Conservation (phyloP, 2,329 filamentous ascomycete species). For the Clonostachys byssicola region DNA sequence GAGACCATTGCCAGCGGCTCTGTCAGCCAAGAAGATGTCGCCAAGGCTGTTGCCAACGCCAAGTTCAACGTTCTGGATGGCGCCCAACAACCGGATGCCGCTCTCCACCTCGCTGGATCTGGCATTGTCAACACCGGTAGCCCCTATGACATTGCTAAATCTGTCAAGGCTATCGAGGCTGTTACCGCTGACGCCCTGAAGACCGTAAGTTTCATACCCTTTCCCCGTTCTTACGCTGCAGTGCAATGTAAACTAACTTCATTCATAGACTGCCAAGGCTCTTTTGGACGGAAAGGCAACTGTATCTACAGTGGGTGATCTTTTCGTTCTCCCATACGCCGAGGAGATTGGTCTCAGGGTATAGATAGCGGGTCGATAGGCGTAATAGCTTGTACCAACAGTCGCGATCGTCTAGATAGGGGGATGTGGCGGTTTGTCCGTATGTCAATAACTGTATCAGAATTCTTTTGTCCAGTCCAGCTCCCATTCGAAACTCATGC, state of each 20-base stretch:
- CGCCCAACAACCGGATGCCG: constrained; percentile 72
- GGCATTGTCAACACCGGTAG: constrained; percentile 78
- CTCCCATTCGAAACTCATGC: constrained; percentile 2
- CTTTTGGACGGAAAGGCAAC: constrained; percentile 85
- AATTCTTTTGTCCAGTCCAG: constrained; percentile 24
- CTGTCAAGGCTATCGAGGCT: constrained; percentile 72
- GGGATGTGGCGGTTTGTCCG: constrained; percentile 24
- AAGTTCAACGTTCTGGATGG: constrained; percentile 89
- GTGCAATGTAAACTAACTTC: constrained; percentile 13
- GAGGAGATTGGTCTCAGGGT: constrained; percentile 92
- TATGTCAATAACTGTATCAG: constrained; percentile 43
- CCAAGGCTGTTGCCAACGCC: constrained; percentile 87
- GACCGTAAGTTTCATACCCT: constrained; percentile 55
- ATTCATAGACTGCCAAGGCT: constrained; percentile 73
- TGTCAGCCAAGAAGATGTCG: constrained; percentile 78
- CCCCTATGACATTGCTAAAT: constrained; percentile 77
- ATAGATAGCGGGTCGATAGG: constrained; percentile 51
- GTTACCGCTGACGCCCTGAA: constrained; percentile 84
- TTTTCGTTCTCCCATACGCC: constrained; percentile 86
- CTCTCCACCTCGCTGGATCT: constrained; percentile 79
- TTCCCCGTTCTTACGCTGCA: not conserved
- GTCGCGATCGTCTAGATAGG: constrained; percentile 31
- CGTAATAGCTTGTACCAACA: constrained; percentile 37
- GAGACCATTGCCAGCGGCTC: constrained; percentile 75
- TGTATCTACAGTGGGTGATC: constrained; percentile 85